Base-by-base conservation (phyloP, 2,329 filamentous ascomycete species). In the Nemania diffusa region DNA sequence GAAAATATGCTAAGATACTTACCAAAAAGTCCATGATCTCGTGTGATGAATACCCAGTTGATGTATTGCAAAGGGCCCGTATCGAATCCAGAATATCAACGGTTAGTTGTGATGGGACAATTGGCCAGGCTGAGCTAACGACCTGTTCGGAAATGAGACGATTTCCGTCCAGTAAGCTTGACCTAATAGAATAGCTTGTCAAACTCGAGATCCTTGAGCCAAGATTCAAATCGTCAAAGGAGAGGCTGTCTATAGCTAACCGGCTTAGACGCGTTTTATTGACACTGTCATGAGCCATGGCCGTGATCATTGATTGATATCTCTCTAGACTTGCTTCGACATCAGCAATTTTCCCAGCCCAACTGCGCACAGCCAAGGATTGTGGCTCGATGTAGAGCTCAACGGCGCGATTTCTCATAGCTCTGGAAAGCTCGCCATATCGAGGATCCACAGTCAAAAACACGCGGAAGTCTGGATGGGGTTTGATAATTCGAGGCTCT, bases 331-430 rank as follows among this genome's bases (percentile, higher is more conserved):
- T 79, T 20, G 85, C 82, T 68, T 89, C 87, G 27, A 88, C 76
- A 9, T 81, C 78, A 0, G 83, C 73, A 15, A 87, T 77, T 27
- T 76, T 80, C n/a, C 75, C 75, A n/a, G 80, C 74, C 73, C 79
- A 81, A 2, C 72, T 58, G 2, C 78, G 75, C 1, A 72, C 69
- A 11, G 48, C 68, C 1, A 81, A 78, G 1, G 80, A 79, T 4
- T 81, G 75, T 6, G 79, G 78, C 69, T 89, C 84, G 52, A 99
- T 83, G 74, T 90, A 96, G 9, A 99, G 91, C 79, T 99, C 97
- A 27, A 97, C 86, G 56, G 94, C 94, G 78, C 96, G 89, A 79
- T 99, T 99, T 64, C 97, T 87, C 96, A 99, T 99, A 0, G 96
- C 96, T 69, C 96, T 88, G 3, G 96, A 99, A 8, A 99, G 84